These are phyloP conservation scores for Vitis hybrid DNA, from an alignment of 177 flowering plant genomes.

Conservation along the genomic window DNA sequence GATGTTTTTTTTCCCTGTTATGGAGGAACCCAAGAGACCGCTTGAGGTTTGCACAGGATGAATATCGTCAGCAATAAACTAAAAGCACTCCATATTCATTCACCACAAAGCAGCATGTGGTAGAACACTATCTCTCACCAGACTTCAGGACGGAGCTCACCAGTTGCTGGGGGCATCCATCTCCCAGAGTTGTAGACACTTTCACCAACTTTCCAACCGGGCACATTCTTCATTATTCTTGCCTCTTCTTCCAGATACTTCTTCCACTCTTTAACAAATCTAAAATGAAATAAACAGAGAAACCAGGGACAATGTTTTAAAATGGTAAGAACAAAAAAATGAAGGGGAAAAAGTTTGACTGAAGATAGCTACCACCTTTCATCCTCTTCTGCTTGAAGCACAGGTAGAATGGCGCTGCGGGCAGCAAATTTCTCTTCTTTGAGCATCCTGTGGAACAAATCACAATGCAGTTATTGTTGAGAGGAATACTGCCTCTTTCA, in stretches of 20 bases:
- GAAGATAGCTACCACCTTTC: slow-evolving; percentile 43
- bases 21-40: too few relatives aligned
- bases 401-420: slow-evolving; percentile 61
- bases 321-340: background rate
- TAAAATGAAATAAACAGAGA: slow-evolving; percentile 18
- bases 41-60: too few relatives aligned
- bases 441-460: slow-evolving; percentile 37
- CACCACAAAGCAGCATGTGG: too few relatives aligned
- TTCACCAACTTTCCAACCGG: slow-evolving; percentile 85
- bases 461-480: background rate
- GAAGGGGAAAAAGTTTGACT: background rate
- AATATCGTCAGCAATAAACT: too few relatives aligned
- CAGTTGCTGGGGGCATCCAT: slow-evolving; percentile 83
- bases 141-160: slow-evolving; percentile 70
- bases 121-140: slow-evolving; percentile 37
- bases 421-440: slow-evolving; percentile 79
- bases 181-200: slow-evolving; percentile 66
- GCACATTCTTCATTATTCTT: slow-evolving; percentile 74
- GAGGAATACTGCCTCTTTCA: too few relatives aligned
- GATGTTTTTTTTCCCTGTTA: too few relatives aligned
- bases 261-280: slow-evolving; percentile 79
- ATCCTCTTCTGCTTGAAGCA: slow-evolving; percentile 84
- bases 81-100: too few relatives aligned
- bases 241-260: slow-evolving; percentile 73
- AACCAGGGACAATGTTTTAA: background rate